A percentile compares a stretch with the other conserved stretches of the same genome.
phyloP scores from a whole-genome alignment of 768 basidiomycete species.

The Exsudoporus frostii region DNA sequence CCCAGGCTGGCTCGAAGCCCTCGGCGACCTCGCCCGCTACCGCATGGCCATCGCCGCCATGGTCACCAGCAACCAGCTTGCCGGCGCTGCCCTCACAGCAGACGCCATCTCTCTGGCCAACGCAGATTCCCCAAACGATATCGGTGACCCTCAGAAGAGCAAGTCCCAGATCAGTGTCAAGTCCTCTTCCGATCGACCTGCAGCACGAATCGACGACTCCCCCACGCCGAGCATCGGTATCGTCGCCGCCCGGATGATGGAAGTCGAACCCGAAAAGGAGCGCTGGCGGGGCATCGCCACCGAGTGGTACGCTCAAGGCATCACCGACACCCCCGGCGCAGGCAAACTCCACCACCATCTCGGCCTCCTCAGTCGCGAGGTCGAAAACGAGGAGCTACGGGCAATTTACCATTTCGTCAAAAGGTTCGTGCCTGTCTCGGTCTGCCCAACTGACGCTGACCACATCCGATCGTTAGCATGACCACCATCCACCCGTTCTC shows the following conservation, averaged over 20 bases:
- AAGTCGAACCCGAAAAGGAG: conserved; percentile 89
- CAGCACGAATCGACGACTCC: conserved; percentile 60
- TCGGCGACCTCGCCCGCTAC: conserved; percentile 94
- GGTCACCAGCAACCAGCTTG: conserved; percentile 50
- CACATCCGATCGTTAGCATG: conserved; percentile 51
- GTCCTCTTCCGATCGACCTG: conserved; percentile 45
- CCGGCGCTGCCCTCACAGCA: conserved; percentile 46
- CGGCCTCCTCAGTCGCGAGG: conserved; percentile 82
- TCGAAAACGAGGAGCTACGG: conserved; percentile 75
- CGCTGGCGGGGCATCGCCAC: conserved; percentile 85
- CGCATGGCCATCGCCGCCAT: conserved; percentile 94
- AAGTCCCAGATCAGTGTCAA: conserved; percentile 25
- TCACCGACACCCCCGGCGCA: conserved; percentile 88
- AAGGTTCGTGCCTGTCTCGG: conserved; percentile 53
- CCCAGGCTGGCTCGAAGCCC: conserved; percentile 89
- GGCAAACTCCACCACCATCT: conserved; percentile 95
- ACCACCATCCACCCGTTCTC: conserved; percentile 86
- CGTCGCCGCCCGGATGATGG: conserved; percentile 75
- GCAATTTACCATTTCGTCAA: conserved; percentile 93
- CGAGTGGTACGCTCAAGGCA: conserved; percentile 89
- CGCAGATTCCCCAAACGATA: conserved; percentile 26
- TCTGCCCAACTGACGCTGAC: conserved; percentile 3
- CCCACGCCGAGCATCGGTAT: conserved; percentile 79
- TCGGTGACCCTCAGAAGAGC: conserved; percentile 35
- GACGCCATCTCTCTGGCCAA: conserved; percentile 53